Percentiles rank a stretch among this genome's conserved stretches.
phyloP scores from a whole-genome alignment of 2,329 filamentous ascomycete genomes.

The Neocatenulostroma microsporum region DNA sequence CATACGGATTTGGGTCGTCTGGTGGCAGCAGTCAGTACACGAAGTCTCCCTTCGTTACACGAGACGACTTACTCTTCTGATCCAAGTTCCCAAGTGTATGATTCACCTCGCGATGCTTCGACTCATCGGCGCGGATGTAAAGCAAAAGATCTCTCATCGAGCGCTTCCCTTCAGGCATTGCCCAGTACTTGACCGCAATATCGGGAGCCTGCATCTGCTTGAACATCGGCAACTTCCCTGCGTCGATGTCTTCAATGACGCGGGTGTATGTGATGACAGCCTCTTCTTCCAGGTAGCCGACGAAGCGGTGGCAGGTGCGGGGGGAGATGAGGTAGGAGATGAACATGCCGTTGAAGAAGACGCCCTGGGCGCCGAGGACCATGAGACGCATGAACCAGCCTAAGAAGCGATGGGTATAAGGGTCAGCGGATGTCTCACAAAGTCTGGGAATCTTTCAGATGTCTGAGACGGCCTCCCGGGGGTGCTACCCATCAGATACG shows the following conservation, averaged over 20 bases:
- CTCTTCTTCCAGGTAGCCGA: constrained; percentile 95
- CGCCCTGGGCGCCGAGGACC: constrained; percentile 85
- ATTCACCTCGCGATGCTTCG: constrained; percentile 77
- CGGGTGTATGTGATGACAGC: constrained; percentile 92
- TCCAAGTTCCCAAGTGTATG: constrained; percentile 87
- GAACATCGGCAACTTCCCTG: constrained; percentile 78
- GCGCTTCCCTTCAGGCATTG: constrained; percentile 75
- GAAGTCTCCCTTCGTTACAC: neutral
- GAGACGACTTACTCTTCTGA: constrained; percentile 45
- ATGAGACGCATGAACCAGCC: constrained; percentile 85
- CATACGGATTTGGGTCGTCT: constrained; percentile 85
- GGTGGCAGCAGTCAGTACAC: neutral
- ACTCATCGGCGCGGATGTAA: constrained; percentile 86
- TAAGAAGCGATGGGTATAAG: too few relatives aligned
- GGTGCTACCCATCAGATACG: too few relatives aligned
- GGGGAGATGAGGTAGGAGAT: constrained; percentile 79
- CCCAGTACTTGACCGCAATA: constrained; percentile 87
- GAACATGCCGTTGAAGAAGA: constrained; percentile 94
- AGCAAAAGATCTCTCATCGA: constrained; percentile 81
- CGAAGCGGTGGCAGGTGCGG: constrained; percentile 84
- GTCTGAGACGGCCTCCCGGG: too few relatives aligned
- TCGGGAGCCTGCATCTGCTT: constrained; percentile 70
- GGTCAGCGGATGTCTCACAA: too few relatives aligned
- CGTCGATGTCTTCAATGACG: constrained; percentile 77
- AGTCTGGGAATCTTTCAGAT: too few relatives aligned